Percentiles rank a stretch among this genome's conserved stretches.
Conservation (phyloP, 805 yeast species). For the Metschnikowia matae region DNA sequence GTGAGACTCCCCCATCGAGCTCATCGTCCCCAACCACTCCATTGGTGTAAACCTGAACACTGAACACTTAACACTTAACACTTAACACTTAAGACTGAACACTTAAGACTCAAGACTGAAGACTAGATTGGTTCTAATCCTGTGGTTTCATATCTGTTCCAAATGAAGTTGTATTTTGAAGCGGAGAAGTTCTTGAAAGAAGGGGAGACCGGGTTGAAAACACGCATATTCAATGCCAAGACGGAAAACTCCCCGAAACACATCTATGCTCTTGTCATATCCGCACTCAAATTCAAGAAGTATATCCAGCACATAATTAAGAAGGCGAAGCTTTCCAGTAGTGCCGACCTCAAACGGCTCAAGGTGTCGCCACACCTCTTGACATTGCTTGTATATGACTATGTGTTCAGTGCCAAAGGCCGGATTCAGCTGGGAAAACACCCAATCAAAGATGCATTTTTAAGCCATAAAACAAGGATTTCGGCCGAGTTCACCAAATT, state of each 20-base stretch:
- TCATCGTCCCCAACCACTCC: not conserved
- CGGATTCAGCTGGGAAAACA: constrained; percentile 87
- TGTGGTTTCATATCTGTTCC: no score
- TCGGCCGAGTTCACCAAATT: constrained; percentile 78
- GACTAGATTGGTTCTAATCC: no score
- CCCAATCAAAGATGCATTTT: constrained; percentile 74
- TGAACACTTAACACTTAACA: no score
- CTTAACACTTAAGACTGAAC: no score
- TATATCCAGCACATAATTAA: constrained; percentile 60
- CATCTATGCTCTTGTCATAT: constrained; percentile 75
- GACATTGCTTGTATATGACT: constrained; percentile 72
- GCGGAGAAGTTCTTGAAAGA: constrained; percentile 37
- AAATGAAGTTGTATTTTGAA: constrained; percentile 42
- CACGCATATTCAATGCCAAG: constrained; percentile 35
- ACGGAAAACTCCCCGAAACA: constrained; percentile 67
- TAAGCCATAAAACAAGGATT: constrained; percentile 74
- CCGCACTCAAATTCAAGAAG: constrained; percentile 69
- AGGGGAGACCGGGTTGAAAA: constrained; percentile 27
- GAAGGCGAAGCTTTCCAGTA: constrained; percentile 60
- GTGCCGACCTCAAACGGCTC: constrained; percentile 33
- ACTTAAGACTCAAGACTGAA: no score
- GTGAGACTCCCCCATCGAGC: not conserved
- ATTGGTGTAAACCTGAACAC: no score
- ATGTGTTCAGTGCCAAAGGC: constrained; percentile 68
- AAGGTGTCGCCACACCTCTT: constrained; percentile 53